Base-by-base conservation (phyloP, 495 filamentous ascomycete genomes). In the Astrothelium subdiscretum region DNA sequence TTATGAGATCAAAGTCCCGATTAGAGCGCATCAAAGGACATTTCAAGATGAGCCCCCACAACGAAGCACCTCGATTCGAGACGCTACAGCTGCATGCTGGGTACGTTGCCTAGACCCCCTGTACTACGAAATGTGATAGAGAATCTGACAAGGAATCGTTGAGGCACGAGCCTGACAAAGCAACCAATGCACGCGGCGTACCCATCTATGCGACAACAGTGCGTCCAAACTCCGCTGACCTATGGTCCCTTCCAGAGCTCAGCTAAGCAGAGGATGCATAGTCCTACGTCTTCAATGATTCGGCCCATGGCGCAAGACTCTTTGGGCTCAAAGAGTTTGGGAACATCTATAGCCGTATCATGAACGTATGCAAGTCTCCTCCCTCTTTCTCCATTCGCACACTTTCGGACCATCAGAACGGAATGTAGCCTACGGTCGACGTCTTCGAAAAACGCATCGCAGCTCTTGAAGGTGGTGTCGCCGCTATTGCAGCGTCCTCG, bases 281-380 rank as follows among this genome's bases (percentile, higher is more conserved):
- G 88, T 96, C 91, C 68, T 98, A 78, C 74, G 81, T 83, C 62
- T 98, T 98, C 86, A 91, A 97, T 82, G 90, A 97, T 78, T 95
- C 90, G 38, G 94, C 92, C 58, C 94, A 97, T 73, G 94, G 91
- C 65, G 95, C 95, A 59, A 85, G 92, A 70, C 86, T 98, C 27
- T 98, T 98, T 72, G 90, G 90, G 67, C 90, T 98, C 76, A 95
- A 97, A 73, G 92, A 97, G 74, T 92, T 95, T 72, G 95, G 92
- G 72, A 97, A 98, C 76, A 97, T 98, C 77, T 98, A 98, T 80
- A 91, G 87, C 69, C 87, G 94, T 62, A 94, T 98, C 68, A 95
- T 95, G 91, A 98, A 98, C 74, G 83, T 84, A 73, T 59, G 75
- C 68, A 20, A n/a, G 20, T 48, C 18, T n/a, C 18, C 15, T 38